Conservation (phyloP, 2,329 filamentous ascomycete species). For the Diaporthe sp. region DNA sequence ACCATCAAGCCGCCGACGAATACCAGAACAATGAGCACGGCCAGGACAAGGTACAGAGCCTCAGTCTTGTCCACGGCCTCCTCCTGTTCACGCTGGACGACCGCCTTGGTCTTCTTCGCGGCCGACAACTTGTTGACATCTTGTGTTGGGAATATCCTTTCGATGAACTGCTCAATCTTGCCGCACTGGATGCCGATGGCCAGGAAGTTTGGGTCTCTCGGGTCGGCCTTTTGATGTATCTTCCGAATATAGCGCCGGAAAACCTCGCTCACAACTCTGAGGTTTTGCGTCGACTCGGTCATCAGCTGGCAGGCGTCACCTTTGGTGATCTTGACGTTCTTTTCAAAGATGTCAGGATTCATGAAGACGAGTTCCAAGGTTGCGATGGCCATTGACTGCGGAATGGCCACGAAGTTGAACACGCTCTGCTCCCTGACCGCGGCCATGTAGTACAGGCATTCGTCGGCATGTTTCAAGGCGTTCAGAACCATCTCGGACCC, state of each 20-base stretch:
- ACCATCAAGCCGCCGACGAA: conserved; percentile 85
- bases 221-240: conserved; percentile 95
- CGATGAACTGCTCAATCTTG: conserved; percentile 95
- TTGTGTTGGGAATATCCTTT: conserved; percentile 89
- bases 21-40: conserved; percentile 75
- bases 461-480: conserved; percentile 85
- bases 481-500: conserved; percentile 95
- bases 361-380: conserved; percentile 93
- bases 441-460: conserved; percentile 98
- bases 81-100: conserved; percentile 42
- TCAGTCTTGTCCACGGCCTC: conserved; percentile 65
- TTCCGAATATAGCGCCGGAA: conserved; percentile 82
- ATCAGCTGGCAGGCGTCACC: conserved; percentile 92
- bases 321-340: conserved; percentile 95
- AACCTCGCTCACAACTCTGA: conserved; percentile 81
- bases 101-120: conserved; percentile 48
- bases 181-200: conserved; percentile 92
- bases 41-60: conserved; percentile 71
- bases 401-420: conserved; percentile 99
- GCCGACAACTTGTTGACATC: conserved; percentile 70
- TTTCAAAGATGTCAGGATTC: conserved; percentile 86
- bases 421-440: conserved; percentile 95
- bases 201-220: conserved; percentile 90
- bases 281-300: conserved; percentile 91
- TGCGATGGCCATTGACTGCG: conserved; percentile 96